Evolutionary conservation across 116 monocot genomes (phyloP), one percentile per base, ranked within the genome.

Genomic region (Phalaenopsis hybrid): DNA sequence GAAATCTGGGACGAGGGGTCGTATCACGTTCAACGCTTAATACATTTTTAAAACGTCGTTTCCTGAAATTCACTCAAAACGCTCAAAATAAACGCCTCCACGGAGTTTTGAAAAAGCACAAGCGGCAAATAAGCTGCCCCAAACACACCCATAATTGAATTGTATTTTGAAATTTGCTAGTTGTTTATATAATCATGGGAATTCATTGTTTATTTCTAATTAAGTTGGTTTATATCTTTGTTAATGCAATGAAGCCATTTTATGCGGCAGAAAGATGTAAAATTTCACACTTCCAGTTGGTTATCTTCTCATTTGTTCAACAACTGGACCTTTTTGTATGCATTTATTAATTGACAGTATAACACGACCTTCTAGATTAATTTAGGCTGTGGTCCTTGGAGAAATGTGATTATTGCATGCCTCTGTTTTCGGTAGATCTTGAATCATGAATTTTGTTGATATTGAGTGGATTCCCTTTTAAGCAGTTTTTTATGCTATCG

Each of bases 401-500:
- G 4, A 9, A 11, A 45, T 5, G 18, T 75, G n/a, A 75, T 75
- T 45, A 45, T 48, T 45, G 31, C 72, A 41, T 72, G 15, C 21
- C 33, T 4, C 72, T 72, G 72, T 41, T 72, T 37, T 72, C 25
- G 28, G 41, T 41, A 20, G 20, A n/a, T 75, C 46, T 21, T 75
- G 44, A n/a, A 20, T 75, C 13, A 72, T 75, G 17, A 45, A 75
- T 75, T 20, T 45, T n/a, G 4, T 33, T 77, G 31, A 50, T 49
- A 5, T 52, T 8, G 11, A 28, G 2, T 49, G 28, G 2, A 57
- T 18, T 67, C 17, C 58, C 44, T 65, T 45, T 23, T 49, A 57
- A 74, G 68, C 63, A 44, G 6, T 23, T 31, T 33, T 78, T 79
- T 83, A 31, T 57, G 65, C 43, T 78, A 46, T 78, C 17, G 20